Evolutionary conservation across 345 rosid species (phyloP).

Genomic region (Citrus maxima): DNA sequence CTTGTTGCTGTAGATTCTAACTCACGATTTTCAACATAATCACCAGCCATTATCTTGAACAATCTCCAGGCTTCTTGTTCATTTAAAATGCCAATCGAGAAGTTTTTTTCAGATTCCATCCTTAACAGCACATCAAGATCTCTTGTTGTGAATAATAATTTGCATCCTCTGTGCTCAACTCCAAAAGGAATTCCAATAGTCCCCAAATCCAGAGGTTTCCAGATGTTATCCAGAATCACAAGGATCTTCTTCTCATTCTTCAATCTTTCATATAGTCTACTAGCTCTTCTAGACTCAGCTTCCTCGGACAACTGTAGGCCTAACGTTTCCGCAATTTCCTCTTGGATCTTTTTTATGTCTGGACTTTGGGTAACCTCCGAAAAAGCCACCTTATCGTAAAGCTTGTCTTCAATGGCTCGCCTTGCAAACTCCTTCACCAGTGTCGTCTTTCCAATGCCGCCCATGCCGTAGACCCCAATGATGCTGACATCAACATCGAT

Average conservation of each 20-base stretch:
- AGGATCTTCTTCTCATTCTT: not conserved
- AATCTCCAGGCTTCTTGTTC: not conserved
- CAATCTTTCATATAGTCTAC: not conserved
- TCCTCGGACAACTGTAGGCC: not conserved
- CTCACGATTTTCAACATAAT: not conserved
- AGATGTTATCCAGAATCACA: too few relatives aligned
- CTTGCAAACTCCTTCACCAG: too few relatives aligned
- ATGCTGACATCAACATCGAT: too few relatives aligned
- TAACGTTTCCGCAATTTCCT: not conserved
- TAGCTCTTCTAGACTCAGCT: not conserved
- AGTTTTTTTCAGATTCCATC: not conserved
- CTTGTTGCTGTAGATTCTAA: conserved; percentile 2
- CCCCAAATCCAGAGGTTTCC: too few relatives aligned
- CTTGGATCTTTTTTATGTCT: too few relatives aligned
- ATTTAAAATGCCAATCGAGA: not conserved
- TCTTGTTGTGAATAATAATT: too few relatives aligned
- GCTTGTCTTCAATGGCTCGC: not conserved
- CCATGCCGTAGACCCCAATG: too few relatives aligned
- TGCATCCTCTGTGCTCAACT: too few relatives aligned
- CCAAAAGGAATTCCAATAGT: too few relatives aligned
- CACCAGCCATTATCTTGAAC: not conserved
- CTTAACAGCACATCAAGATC: fast-evolving
- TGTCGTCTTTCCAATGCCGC: too few relatives aligned
- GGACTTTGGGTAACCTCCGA: not conserved
- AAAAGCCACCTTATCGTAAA: not conserved